phyloP scores from a whole-genome alignment of 805 yeast genomes.

The Ogataea polymorpha region DNA sequence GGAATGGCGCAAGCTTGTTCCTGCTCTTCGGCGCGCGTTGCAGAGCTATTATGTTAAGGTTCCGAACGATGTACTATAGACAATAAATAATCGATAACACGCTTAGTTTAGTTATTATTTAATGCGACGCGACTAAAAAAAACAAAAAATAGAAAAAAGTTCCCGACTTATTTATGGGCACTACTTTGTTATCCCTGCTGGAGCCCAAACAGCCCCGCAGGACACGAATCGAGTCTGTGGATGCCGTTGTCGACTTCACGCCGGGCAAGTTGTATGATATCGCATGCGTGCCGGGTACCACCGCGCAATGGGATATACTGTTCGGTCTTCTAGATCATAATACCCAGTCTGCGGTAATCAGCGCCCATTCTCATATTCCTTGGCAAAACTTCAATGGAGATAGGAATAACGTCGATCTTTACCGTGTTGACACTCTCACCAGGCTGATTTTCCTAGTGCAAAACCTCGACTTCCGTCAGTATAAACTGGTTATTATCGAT shows the following conservation, averaged over 20 bases:
- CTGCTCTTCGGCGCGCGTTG: constrained; percentile 60
- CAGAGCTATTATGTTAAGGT: constrained; percentile 64
- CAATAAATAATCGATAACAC: background rate
- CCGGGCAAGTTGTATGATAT: constrained; percentile 27
- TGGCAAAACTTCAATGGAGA: constrained; percentile 23
- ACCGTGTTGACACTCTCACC: constrained; percentile 17
- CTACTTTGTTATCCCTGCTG: constrained; percentile 7
- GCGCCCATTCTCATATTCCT: constrained; percentile 19
- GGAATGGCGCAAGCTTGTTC: constrained; percentile 56
- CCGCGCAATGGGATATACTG: constrained; percentile 29
- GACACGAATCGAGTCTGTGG: constrained; percentile 1
- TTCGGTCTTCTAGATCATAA: constrained; percentile 17
- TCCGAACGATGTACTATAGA: constrained; percentile 32
- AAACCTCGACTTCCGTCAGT: constrained; percentile 14
- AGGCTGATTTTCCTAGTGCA: constrained; percentile 25
- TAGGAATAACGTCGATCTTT: constrained; percentile 12
- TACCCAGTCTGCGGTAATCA: constrained; percentile 2
- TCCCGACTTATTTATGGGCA: background rate
- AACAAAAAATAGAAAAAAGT: background rate
- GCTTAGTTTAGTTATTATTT: constrained; percentile 1
- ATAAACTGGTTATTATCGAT: constrained; percentile 27
- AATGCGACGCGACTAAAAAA: background rate
- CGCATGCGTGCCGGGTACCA: constrained; percentile 26
- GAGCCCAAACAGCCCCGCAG: background rate
- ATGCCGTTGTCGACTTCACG: constrained; percentile 1